A percentile compares a stretch with the other conserved stretches of the same genome.
Conservation (phyloP, 352 stramenopile genomes). For the Phytophthora palmivora region DNA sequence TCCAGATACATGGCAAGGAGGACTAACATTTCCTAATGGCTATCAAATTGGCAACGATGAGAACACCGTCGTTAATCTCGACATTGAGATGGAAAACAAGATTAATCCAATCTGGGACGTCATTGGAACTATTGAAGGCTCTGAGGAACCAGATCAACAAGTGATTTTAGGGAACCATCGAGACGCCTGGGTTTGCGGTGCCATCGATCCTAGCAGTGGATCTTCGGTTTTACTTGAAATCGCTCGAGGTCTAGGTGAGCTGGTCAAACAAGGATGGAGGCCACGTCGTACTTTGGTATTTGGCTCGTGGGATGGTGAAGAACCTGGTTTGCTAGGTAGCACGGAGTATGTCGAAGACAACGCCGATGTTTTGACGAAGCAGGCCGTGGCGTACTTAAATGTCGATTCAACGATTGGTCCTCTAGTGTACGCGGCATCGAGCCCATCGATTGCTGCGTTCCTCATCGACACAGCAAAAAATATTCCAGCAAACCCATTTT, state of each 20-base stretch:
- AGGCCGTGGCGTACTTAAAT: slow-evolving; percentile 88
- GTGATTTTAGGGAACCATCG: slow-evolving; percentile 89
- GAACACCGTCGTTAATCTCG: slow-evolving; percentile 55
- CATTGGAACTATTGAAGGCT: slow-evolving; percentile 77
- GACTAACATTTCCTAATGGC: slow-evolving; percentile 42
- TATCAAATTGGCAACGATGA: slow-evolving; percentile 81
- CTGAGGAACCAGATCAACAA: slow-evolving; percentile 52
- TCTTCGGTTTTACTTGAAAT: slow-evolving; percentile 82
- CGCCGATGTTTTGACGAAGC: slow-evolving; percentile 46
- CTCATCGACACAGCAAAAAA: slow-evolving; percentile 59
- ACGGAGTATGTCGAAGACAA: slow-evolving; percentile 87
- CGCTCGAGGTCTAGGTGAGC: slow-evolving; percentile 58
- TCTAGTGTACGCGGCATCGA: slow-evolving; percentile 53
- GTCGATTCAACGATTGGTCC: slow-evolving; percentile 77
- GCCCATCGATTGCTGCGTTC: slow-evolving; percentile 69
- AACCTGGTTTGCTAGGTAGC: slow-evolving; percentile 80
- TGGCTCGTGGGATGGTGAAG: slow-evolving; percentile 83
- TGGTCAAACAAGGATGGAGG: slow-evolving; percentile 70
- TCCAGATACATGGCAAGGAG: slow-evolving; percentile 60
- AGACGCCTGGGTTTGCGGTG: slow-evolving; percentile 91
- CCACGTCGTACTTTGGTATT: slow-evolving; percentile 73
- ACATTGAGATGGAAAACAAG: slow-evolving; percentile 77
- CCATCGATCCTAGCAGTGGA: slow-evolving; percentile 86
- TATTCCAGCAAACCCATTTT: slow-evolving; percentile 61
- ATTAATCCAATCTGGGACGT: slow-evolving; percentile 87